phyloP scores from a whole-genome alignment of 106 monocot genomes.

The Chionographis japonica region DNA sequence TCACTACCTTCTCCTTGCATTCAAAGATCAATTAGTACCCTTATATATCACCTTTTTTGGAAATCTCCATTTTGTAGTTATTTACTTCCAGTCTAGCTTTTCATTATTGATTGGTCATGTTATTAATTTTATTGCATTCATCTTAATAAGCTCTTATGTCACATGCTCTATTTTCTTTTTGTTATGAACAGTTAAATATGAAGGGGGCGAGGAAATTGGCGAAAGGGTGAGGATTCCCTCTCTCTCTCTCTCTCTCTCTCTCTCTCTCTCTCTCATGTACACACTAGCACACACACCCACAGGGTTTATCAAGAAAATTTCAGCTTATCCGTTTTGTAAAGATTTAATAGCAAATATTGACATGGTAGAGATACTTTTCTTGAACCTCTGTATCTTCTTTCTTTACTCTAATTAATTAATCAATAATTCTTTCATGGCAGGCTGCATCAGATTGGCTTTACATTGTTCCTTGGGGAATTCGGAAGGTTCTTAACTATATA shows the following conservation, averaged over 20 bases:
- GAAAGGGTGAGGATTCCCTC: conserved; percentile 47
- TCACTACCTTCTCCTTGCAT: no score
- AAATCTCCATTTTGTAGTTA: no score
- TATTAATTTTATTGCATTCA: background rate
- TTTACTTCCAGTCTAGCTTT: no score
- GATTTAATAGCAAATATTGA: background rate
- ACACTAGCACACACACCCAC: background rate
- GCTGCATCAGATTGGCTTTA: conserved; percentile 95
- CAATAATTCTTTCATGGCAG: conserved; percentile 24
- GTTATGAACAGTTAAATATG: conserved; percentile 39
- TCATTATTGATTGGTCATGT: background rate
- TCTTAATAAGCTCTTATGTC: background rate
- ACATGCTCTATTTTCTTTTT: conserved; percentile 8
- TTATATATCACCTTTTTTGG: no score
- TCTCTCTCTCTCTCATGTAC: conserved; percentile 2
- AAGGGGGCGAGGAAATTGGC: conserved; percentile 64
- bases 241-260: conserved; percentile 2
- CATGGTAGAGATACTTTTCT: background rate
- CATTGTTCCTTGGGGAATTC: conserved; percentile 84
- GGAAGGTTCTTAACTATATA: conserved; percentile 73
- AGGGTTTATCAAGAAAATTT: background rate
- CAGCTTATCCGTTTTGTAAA: background rate
- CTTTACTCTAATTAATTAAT: conserved; percentile 1
- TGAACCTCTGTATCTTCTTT: background rate
- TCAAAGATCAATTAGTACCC: no score